Percentiles rank a stretch among this genome's conserved stretches.
Evolutionary conservation across 169 alveolate species (phyloP).

Genomic region (Theileria luwenshuni): DNA sequence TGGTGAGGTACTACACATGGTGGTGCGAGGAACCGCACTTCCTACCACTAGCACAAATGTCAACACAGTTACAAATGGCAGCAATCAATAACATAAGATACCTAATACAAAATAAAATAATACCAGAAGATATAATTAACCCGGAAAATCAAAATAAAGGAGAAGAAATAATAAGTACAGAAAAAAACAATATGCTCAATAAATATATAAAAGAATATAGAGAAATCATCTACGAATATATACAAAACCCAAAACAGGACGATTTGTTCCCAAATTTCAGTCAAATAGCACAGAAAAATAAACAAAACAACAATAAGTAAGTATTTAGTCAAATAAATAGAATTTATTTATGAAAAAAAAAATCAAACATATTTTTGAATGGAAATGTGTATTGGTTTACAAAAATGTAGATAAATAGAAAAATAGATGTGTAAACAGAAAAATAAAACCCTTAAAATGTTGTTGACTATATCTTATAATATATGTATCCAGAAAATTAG

Average conservation of each 20-base stretch:
- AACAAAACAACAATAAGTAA: neutral
- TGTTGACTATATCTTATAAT: too few relatives aligned
- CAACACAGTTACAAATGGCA: conserved; percentile 73
- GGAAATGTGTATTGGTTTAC: too few relatives aligned
- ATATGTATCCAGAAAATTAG: too few relatives aligned
- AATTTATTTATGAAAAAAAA: too few relatives aligned
- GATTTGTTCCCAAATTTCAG: conserved; percentile 44
- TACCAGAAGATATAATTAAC: neutral
- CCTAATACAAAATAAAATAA: conserved; percentile 32
- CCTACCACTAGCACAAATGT: conserved; percentile 76
- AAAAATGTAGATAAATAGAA: too few relatives aligned
- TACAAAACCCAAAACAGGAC: conserved; percentile 49
- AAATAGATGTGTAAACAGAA: too few relatives aligned
- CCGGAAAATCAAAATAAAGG: neutral
- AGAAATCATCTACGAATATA: conserved; percentile 40
- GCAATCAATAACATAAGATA: conserved; percentile 73
- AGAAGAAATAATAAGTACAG: conserved; percentile 16
- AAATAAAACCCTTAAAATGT: too few relatives aligned
- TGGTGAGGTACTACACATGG: conserved; percentile 90
- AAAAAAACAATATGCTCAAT: conserved; percentile 13
- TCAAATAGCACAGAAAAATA: conserved; percentile 32
- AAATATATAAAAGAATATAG: conserved; percentile 52
- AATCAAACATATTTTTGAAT: too few relatives aligned
- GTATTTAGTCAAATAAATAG: neutral
- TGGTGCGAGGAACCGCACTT: conserved; percentile 91